A percentile compares a stretch with the other conserved stretches of the same genome.
Evolutionary conservation across 768 basidiomycete genomes (phyloP).

Genomic region (Leccinum imitatum): DNA sequence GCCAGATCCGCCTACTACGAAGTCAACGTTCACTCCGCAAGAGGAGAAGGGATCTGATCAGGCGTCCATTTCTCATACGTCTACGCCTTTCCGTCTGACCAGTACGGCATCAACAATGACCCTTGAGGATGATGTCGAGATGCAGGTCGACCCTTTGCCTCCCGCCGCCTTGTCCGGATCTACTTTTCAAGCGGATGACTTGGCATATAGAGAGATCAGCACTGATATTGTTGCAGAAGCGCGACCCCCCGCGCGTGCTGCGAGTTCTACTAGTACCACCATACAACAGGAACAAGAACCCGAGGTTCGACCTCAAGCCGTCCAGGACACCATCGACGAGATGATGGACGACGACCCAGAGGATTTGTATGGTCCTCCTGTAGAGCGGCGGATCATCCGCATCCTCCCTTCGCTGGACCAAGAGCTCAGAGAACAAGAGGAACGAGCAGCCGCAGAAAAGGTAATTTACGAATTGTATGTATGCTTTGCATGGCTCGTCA

Average conservation of each 20-base stretch:
- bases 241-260: not conserved
- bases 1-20: not conserved
- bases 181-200: not conserved
- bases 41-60: not conserved
- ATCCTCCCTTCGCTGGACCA: conserved; percentile 27
- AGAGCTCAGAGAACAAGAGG: conserved; percentile 26
- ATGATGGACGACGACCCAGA: conserved; percentile 23
- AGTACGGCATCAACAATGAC: not conserved
- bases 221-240: not conserved
- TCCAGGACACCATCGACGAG: conserved; percentile 1
- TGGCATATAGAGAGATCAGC: not conserved
- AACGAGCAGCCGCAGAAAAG: conserved; percentile 14
- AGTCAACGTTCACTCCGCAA: not conserved
- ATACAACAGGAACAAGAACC: not conserved
- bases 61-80: not conserved
- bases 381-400: conserved; percentile 26
- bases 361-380: conserved; percentile 29
- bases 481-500: not conserved
- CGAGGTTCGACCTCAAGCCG: not conserved
- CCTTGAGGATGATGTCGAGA: conserved; percentile 14
- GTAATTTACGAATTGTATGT: conserved; percentile 6
- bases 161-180: not conserved
- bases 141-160: conserved; percentile 10
- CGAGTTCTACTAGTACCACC: not conserved
- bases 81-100: not conserved